Conservation (phyloP, 352 stramenopile genomes). For the Phytophthora fragariaefolia region DNA sequence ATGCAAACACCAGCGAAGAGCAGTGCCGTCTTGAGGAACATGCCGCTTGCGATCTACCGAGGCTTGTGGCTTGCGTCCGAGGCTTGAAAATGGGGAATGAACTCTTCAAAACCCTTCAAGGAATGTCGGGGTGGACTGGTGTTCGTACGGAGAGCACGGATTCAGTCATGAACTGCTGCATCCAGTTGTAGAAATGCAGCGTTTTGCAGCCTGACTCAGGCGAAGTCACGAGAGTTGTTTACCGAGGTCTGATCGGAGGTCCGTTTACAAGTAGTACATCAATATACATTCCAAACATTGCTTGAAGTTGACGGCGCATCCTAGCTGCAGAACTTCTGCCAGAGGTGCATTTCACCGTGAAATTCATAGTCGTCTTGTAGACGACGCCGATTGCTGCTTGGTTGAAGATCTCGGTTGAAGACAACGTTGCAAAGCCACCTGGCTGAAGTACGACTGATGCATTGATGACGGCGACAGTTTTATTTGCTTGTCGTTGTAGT, state of each 20-base stretch:
- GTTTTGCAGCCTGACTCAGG: not conserved
- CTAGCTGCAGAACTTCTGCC: not conserved
- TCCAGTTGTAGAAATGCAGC: not conserved
- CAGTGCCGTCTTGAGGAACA: conserved; percentile 1
- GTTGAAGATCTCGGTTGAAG: conserved; percentile 1
- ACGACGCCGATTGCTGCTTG: conserved; percentile 1
- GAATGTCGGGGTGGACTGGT: not conserved
- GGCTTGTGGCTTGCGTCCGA: not conserved
- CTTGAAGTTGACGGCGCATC: not conserved
- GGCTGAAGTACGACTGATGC: conserved; percentile 2
- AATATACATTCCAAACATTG: not conserved
- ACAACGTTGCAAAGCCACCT: not conserved
- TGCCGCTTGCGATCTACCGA: not conserved
- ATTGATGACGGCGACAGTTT: not conserved
- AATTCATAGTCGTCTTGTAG: too few relatives aligned
- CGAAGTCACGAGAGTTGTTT: not conserved
- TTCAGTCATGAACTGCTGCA: too few relatives aligned
- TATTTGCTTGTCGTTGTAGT: not conserved
- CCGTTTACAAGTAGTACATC: not conserved
- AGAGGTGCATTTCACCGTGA: not conserved
- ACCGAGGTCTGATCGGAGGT: not conserved
- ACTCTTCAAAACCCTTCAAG: not conserved
- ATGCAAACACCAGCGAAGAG: not conserved
- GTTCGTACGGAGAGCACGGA: not conserved
- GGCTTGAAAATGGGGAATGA: conserved; percentile 1